phyloP scores from a whole-genome alignment of 2,329 filamentous ascomycete species.

The Aspergillus pseudoterreus region DNA sequence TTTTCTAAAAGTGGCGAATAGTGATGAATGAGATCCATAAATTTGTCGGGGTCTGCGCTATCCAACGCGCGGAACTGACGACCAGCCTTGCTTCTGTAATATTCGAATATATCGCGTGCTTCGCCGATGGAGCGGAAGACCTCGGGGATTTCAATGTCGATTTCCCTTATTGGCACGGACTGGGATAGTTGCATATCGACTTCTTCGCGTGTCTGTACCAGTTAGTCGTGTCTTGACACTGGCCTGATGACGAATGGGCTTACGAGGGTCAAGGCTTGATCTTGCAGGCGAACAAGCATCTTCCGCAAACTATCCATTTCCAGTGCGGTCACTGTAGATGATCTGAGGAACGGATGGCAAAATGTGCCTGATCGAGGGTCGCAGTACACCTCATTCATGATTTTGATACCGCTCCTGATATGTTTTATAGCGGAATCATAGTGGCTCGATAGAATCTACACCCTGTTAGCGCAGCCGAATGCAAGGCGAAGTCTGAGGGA shows the following conservation, averaged over 20 bases:
- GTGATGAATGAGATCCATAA: neutral
- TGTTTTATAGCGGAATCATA: conserved; percentile 19
- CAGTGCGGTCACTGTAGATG: conserved; percentile 8
- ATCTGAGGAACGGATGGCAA: conserved; percentile 9
- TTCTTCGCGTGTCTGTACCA: neutral
- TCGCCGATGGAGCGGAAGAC: conserved; percentile 5
- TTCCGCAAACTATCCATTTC: conserved; percentile 9
- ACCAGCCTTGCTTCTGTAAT: neutral
- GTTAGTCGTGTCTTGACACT: neutral
- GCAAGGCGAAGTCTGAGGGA: neutral
- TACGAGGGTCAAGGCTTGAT: conserved; percentile 7
- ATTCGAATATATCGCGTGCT: conserved; percentile 6
- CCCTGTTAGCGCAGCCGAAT: conserved; percentile 9
- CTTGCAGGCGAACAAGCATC: conserved; percentile 6
- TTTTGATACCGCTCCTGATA: conserved; percentile 18
- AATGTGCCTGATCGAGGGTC: conserved; percentile 4
- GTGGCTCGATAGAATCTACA: conserved; percentile 20
- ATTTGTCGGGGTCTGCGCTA: neutral
- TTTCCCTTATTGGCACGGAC: neutral
- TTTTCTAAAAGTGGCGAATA: neutral
- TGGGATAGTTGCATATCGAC: neutral
- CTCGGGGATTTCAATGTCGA: neutral
- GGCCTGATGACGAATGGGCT: neutral
- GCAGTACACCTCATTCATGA: conserved; percentile 14
- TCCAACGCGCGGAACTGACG: neutral